Percentiles rank a stretch among this genome's conserved stretches.
These are phyloP conservation scores for Monosporascus sp. DNA, from an alignment of 2,329 filamentous ascomycete genomes.

Conservation along the genomic window DNA sequence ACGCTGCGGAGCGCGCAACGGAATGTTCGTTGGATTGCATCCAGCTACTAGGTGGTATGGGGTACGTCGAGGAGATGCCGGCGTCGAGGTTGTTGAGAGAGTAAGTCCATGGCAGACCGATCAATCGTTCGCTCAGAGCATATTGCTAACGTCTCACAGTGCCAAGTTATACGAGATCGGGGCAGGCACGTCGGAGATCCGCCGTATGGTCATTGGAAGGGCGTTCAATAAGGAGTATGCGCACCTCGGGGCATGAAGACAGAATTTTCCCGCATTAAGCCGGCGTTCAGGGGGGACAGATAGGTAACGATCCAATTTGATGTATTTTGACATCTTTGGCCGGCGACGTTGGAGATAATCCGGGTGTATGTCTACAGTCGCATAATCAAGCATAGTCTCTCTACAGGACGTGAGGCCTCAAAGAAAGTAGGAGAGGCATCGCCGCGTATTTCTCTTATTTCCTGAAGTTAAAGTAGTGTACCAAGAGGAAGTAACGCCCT, in stretches of 20 bases:
- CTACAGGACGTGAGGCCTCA: too few species aligned
- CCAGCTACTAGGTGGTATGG: slow-evolving; percentile 90
- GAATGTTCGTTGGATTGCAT: slow-evolving; percentile 84
- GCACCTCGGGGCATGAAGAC: slow-evolving; percentile 18
- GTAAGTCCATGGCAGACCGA: slow-evolving; percentile 33
- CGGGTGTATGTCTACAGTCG: too few species aligned
- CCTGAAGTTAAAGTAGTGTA: too few species aligned
- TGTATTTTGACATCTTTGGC: background rate
- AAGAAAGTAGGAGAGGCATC: too few species aligned
- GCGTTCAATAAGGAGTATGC: slow-evolving; percentile 85
- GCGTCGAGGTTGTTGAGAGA: slow-evolving; percentile 77
- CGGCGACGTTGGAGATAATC: too few species aligned
- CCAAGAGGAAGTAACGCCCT: too few species aligned
- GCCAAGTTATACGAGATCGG: slow-evolving; percentile 91
- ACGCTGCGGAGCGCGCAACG: slow-evolving; percentile 84
- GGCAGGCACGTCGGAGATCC: slow-evolving; percentile 89
- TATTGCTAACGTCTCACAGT: slow-evolving; percentile 34
- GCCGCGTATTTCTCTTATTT: too few species aligned
- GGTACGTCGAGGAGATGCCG: slow-evolving; percentile 92
- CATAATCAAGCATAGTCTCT: too few species aligned
- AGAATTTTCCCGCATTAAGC: slow-evolving; percentile 11
- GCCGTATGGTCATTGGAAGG: slow-evolving; percentile 89
- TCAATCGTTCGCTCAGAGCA: background rate
- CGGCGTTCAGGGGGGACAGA: slow-evolving; percentile 7
- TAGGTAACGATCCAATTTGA: background rate